Evolutionary conservation across 495 filamentous ascomycete species (phyloP).

Genomic region (Penicillium arizonense): DNA sequence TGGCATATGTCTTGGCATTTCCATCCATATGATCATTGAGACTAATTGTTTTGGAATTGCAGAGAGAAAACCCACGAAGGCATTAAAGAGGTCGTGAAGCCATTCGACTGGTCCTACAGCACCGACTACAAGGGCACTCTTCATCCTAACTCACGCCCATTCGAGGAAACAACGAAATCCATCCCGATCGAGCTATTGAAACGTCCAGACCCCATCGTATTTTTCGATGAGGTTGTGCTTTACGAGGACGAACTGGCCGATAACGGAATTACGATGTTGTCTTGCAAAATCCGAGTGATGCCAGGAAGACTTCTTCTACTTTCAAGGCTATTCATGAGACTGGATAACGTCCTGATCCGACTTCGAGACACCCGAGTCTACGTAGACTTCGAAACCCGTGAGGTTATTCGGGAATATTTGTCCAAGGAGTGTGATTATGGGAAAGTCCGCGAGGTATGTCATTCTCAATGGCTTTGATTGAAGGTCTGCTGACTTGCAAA

Average conservation of each 20-base stretch:
- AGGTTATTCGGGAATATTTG: constrained; percentile 87
- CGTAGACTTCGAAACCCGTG: constrained; percentile 78
- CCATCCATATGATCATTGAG: background rate
- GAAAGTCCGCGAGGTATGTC: constrained; percentile 67
- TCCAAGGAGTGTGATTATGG: constrained; percentile 78
- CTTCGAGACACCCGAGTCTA: constrained; percentile 89
- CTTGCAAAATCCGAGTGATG: constrained; percentile 90
- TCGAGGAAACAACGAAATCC: constrained; percentile 50
- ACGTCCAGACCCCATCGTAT: constrained; percentile 86
- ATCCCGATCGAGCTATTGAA: constrained; percentile 85
- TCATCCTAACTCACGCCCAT: constrained; percentile 31
- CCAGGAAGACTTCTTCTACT: constrained; percentile 79
- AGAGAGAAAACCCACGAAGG: constrained; percentile 83
- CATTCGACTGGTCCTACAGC: constrained; percentile 97
- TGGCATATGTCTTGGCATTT: background rate
- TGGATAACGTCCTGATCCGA: constrained; percentile 85
- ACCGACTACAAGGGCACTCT: constrained; percentile 77
- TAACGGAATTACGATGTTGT: constrained; percentile 87
- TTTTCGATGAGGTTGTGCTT: constrained; percentile 90
- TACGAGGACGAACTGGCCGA: constrained; percentile 98
- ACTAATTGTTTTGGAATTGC: background rate
- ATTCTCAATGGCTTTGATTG: background rate
- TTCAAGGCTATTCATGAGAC: constrained; percentile 84
- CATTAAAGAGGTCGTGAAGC: constrained; percentile 89
- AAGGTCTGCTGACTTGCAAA: constrained; percentile 14